Evolutionary conservation across 2,329 filamentous ascomycete species (phyloP).

Genomic region (Fusarium pseudocircinatum): DNA sequence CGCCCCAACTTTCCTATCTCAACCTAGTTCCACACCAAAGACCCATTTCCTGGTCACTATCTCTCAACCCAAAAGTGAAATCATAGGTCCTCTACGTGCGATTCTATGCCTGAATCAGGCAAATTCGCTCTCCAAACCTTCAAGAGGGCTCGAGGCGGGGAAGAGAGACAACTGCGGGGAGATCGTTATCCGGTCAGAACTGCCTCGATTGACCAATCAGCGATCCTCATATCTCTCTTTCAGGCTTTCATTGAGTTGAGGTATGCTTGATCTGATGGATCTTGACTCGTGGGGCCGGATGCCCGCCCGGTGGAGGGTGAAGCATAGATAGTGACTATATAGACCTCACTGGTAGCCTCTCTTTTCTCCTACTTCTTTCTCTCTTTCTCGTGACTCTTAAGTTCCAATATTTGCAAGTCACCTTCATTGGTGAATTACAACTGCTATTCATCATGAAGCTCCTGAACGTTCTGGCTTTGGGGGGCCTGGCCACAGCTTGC

Average conservation of each 20-base stretch:
- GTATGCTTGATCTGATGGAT: neutral
- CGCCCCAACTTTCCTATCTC: conserved; percentile 37
- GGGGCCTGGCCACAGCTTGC: conserved; percentile 42
- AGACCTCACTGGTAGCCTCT: conserved; percentile 6
- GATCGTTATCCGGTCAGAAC: neutral
- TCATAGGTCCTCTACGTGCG: neutral
- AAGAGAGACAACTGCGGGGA: conserved; percentile 20
- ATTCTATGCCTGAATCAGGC: conserved; percentile 27
- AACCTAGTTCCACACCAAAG: conserved; percentile 21
- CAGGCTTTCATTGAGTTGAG: neutral
- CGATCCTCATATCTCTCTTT: neutral
- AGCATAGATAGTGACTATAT: conserved; percentile 27
- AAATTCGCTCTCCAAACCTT: conserved; percentile 11
- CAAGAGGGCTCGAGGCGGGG: conserved; percentile 13
- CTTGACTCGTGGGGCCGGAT: conserved; percentile 33
- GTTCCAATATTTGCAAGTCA: neutral
- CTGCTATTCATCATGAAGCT: conserved; percentile 42
- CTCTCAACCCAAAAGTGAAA: neutral
- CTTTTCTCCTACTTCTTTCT: neutral
- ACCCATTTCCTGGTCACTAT: conserved; percentile 14
- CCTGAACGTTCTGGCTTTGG: conserved; percentile 41
- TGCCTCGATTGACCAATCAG: conserved; percentile 18
- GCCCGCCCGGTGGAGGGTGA: conserved; percentile 10
- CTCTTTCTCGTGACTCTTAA: neutral
- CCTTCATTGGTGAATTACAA: neutral